phyloP scores from a whole-genome alignment of 257 asterid species.

The Jaltomata sinuosa region DNA sequence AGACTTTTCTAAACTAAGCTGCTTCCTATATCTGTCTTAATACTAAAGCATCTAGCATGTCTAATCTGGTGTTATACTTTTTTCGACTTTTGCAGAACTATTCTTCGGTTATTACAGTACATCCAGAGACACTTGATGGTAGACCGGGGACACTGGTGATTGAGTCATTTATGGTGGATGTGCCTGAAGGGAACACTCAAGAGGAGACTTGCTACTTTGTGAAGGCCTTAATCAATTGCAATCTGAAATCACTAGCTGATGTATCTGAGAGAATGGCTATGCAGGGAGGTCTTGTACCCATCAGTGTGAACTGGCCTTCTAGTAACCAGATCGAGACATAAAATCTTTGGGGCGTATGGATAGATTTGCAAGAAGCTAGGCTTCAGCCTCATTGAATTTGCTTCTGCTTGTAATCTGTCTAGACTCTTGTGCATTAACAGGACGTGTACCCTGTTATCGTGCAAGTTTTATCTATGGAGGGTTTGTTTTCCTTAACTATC shows the following conservation, averaged over 20 bases:
- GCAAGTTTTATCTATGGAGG: background rate
- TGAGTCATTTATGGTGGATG: constrained; percentile 78
- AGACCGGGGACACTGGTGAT: constrained; percentile 52
- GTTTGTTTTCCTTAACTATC: background rate
- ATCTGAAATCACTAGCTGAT: constrained; percentile 74
- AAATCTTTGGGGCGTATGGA: background rate
- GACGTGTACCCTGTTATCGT: background rate
- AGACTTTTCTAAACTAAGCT: background rate
- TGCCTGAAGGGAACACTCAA: constrained; percentile 71
- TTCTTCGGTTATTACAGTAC: constrained; percentile 63
- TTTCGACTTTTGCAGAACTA: constrained; percentile 52
- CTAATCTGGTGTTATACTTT: background rate
- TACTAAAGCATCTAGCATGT: background rate
- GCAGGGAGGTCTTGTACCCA: constrained; percentile 16
- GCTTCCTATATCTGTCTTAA: background rate
- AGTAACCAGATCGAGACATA: background rate
- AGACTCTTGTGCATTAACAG: background rate
- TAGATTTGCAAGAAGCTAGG: background rate
- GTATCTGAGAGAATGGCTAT: constrained; percentile 71
- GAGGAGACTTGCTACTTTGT: constrained; percentile 88
- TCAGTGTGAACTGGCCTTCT: background rate
- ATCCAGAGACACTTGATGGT: constrained; percentile 53
- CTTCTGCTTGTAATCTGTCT: background rate
- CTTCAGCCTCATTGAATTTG: background rate
- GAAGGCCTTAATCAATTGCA: constrained; percentile 66